These are phyloP conservation scores for Cladophialophora psammophila DNA, from an alignment of 2,329 filamentous ascomycete genomes.

Conservation along the genomic window DNA sequence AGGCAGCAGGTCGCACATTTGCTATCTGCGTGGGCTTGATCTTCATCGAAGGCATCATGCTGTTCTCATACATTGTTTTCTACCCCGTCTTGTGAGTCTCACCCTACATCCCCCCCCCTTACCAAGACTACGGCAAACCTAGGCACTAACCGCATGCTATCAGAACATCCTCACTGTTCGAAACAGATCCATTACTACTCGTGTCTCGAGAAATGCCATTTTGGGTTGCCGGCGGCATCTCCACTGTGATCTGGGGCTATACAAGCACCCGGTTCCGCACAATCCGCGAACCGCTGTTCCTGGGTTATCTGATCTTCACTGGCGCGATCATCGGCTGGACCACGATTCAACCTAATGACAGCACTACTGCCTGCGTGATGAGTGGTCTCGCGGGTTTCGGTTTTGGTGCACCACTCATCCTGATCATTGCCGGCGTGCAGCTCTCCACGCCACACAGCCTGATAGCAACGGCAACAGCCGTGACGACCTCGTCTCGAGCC, in stretches of 20 bases:
- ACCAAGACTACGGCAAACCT: background rate
- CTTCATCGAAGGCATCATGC: conserved; percentile 37
- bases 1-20: conserved; percentile 33
- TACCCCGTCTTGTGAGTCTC: conserved; percentile 37
- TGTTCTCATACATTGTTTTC: conserved; percentile 38
- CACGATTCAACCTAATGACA: conserved; percentile 31
- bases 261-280: conserved; percentile 31
- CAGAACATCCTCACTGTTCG: conserved; percentile 32
- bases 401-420: conserved; percentile 34
- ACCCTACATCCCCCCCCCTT: background rate
- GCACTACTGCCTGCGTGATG: conserved; percentile 19
- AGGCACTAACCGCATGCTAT: background rate
- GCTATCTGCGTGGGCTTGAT: conserved; percentile 35
- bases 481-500: conserved; percentile 35
- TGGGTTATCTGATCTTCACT: conserved; percentile 35
- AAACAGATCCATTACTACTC: conserved; percentile 30
- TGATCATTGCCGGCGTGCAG: conserved; percentile 37
- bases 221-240: conserved; percentile 32
- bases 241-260: conserved; percentile 32
- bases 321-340: conserved; percentile 32
- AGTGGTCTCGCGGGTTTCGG: conserved; percentile 32
- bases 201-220: conserved; percentile 30
- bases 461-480: conserved; percentile 38
- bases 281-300: conserved; percentile 35
- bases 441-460: conserved; percentile 35